Evolutionary conservation across 768 basidiomycete species (phyloP), one percentile per base, ranked within the genome.

Genomic region (Serendipita sp.): DNA sequence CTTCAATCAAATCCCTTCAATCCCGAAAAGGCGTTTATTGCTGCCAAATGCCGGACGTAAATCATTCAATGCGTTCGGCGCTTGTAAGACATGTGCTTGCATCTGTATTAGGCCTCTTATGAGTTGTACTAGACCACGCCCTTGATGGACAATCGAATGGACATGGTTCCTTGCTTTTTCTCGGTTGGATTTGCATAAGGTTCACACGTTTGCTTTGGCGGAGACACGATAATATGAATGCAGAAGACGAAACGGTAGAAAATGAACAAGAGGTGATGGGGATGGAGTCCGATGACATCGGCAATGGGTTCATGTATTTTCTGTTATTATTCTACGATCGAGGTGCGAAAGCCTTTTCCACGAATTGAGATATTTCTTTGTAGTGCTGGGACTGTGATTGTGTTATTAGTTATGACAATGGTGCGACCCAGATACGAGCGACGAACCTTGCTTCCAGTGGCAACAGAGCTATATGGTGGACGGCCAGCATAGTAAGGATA

Each of bases 401-500:
- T 32, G 48, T 51, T 16, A n/a, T 18, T 51, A 32, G 30, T 51
- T 32, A 18, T n/a, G 16, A n/a, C n/a, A 51, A 18, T 18, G 1
- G 18, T 8, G 16, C 48, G 48, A n/a, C 8, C 5, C 7, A 41
- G 32, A 5, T 45, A 8, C 13, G n/a, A n/a, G 44, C 16, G 35
- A 73, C 77, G 28, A 69, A 87, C 85, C 83, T 93, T 92, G 82
- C 86, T 88, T 66, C 91, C 92, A 32, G 91, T 94, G 4, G 91
- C 91, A 47, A 94, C 85, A 28, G 91, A 95, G 75, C 89, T 86
- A 2, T 88, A 91, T 0, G 96, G 96, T 65, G 84, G 88, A 65
- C 96, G 85, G 16, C 96, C 93, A 45, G 94, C 95, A 71, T 96
- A 96, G 71, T 79, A 78, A 10, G 94, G 89, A 72, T 91, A 90